Conservation (phyloP, 176 grass and related monocot species). For the Aegilops bicornis region DNA sequence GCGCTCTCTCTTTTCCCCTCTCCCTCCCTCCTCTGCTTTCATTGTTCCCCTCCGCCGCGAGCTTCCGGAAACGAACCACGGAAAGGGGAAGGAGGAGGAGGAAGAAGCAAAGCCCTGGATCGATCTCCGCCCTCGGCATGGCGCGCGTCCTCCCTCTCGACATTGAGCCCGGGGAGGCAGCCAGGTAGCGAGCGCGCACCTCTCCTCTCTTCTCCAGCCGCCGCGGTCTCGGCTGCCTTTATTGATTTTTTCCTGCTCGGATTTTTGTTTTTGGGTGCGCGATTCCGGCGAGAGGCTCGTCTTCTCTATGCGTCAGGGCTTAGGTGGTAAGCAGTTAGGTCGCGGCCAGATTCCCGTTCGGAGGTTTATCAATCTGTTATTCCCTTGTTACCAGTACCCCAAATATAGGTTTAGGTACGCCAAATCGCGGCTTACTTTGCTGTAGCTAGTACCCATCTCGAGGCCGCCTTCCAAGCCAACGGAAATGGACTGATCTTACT, state of each 20-base stretch:
- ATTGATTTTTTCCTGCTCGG: background rate
- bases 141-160: constrained; percentile 43
- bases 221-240: background rate
- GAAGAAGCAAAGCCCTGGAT: background rate
- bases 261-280: background rate
- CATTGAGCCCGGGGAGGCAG: constrained; percentile 28
- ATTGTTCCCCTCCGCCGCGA: background rate
- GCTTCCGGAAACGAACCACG: constrained; percentile 8
- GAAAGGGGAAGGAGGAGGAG: background rate
- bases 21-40: background rate
- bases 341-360: background rate
- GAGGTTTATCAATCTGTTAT: background rate
- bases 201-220: background rate
- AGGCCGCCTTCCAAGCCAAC: background rate
- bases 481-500: background rate
- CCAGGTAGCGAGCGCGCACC: constrained; percentile 9
- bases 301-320: background rate
- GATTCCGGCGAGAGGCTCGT: background rate
- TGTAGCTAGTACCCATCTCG: background rate
- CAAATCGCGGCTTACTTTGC: background rate
- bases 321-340: background rate
- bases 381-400: background rate
- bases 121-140: background rate
- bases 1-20: background rate
- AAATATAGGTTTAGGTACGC: background rate